Base-by-base conservation (phyloP, 2,329 filamentous ascomycete genomes). In the Graphium sp. region DNA sequence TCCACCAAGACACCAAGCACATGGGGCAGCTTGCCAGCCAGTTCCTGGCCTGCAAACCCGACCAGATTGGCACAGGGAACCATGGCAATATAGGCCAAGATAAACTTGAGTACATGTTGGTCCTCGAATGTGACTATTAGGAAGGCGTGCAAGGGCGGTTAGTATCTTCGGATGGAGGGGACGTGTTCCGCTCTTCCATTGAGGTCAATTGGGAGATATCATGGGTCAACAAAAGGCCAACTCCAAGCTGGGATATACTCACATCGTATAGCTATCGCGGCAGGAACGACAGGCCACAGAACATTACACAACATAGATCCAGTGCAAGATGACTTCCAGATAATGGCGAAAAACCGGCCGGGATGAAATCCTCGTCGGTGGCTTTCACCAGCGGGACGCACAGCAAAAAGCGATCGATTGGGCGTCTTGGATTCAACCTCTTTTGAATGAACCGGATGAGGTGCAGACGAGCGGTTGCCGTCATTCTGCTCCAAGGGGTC, bases 1-100 rank as follows among this genome's bases (percentile, higher is more conserved):
- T 74, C 68, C 11, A 60, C 46, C 35, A 80, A 47, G 8, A 79
- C 62, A 16, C 73, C 74, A 27, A 74, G 50, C 7, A 82, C 77
- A 41, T 80, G 80, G 18, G 77, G 78, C 32, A 87, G 51, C 51
- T 87, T 87, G 34, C 74, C 65, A 1, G 76, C 69, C 69, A 87
- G 51, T 79, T 87, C 48, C 73, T 87, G 52, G 2, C 47, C 62
- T 2, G 50, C 35, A 6, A 53, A 64, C 4, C 60, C 60, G 4
- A 64, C 42, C 6, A 62, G 42, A 31, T 63, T 64, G 22, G 60
- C 60, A 7, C 55, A 47, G 0, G 60, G 60, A 2, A 64, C 46
- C 40, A 64, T 61, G 34, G 58, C 58, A 29, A 66, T 50, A 34
- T 63, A 65, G 6, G 53, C 50, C 0, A 52, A 48, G 26, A 50